These are phyloP conservation scores for Phytophthora quininea DNA, from an alignment of 352 stramenopile genomes.

Conservation along the genomic window DNA sequence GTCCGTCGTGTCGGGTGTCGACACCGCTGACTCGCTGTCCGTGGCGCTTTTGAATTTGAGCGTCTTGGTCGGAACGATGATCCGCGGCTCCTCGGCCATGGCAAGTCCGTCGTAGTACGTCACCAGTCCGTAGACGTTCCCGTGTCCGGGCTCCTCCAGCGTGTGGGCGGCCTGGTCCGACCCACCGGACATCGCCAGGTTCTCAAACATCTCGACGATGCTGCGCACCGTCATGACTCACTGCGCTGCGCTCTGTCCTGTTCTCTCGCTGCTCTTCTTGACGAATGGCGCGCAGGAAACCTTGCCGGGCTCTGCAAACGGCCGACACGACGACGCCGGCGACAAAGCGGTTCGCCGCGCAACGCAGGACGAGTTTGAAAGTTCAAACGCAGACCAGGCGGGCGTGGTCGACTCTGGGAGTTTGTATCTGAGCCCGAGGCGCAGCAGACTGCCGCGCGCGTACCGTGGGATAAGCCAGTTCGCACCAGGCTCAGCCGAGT, in stretches of 20 bases:
- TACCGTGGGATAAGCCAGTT: conserved; percentile 7
- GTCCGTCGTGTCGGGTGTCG: conserved; percentile 10
- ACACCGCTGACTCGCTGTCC: conserved; percentile 3
- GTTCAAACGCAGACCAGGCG: background rate
- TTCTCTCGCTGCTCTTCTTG: conserved; percentile 22
- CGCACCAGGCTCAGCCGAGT: background rate
- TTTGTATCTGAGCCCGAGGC: background rate
- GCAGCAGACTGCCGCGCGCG: background rate
- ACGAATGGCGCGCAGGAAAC: conserved; percentile 1
- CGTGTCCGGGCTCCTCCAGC: conserved; percentile 18
- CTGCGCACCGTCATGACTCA: conserved; percentile 40
- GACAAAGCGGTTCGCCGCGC: background rate
- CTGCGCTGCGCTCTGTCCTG: background rate
- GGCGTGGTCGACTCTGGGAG: background rate
- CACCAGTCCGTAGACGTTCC: conserved; percentile 34
- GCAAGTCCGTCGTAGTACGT: conserved; percentile 39
- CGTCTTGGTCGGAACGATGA: conserved; percentile 21
- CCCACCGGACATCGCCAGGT: conserved; percentile 19
- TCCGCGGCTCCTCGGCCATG: conserved; percentile 21
- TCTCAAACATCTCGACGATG: conserved; percentile 45
- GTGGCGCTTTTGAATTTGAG: conserved; percentile 5
- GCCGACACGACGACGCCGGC: background rate
- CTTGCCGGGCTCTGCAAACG: background rate
- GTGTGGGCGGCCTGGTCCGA: conserved; percentile 5
- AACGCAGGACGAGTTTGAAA: conserved; percentile 4